A percentile compares a stretch with the other conserved stretches of the same genome.
phyloP scores from a whole-genome alignment of 2,329 filamentous ascomycete species.

The Coniosporium tulheliwenetii region DNA sequence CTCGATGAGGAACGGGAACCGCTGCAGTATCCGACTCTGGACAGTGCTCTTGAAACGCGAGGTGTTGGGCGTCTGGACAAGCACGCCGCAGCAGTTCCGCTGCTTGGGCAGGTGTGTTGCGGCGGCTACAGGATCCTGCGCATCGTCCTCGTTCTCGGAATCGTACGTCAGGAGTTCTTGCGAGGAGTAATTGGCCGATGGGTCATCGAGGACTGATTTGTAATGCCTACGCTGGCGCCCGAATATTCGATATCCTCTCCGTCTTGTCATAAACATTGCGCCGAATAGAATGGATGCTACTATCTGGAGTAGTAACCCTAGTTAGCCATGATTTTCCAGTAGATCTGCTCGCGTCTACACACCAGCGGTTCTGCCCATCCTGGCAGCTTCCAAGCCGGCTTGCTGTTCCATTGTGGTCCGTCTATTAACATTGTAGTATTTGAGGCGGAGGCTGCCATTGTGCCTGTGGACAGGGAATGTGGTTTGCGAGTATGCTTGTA shows the following conservation, averaged over 20 bases:
- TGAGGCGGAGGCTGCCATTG: neutral
- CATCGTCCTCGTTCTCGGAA: constrained; percentile 19
- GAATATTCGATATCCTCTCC: constrained; percentile 27
- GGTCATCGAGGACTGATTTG: constrained; percentile 17
- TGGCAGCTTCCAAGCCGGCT: constrained; percentile 25
- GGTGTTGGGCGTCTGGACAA: constrained; percentile 40
- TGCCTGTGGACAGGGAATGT: no score
- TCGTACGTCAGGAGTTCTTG: constrained; percentile 23
- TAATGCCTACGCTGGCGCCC: constrained; percentile 10
- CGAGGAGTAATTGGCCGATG: constrained; percentile 18
- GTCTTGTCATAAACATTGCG: constrained; percentile 32
- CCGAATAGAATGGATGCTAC: constrained; percentile 33
- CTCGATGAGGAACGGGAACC: constrained; percentile 54
- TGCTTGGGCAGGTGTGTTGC: constrained; percentile 31
- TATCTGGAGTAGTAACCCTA: constrained; percentile 18
- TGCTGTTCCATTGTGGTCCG: constrained; percentile 21
- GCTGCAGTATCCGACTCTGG: constrained; percentile 48
- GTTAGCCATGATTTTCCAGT: neutral
- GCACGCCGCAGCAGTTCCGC: constrained; percentile 34
- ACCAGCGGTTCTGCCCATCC: constrained; percentile 25
- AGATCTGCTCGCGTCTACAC: constrained; percentile 4
- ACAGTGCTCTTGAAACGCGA: constrained; percentile 43
- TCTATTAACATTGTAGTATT: constrained; percentile 6
- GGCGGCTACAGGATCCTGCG: constrained; percentile 16
- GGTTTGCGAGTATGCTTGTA: no score